Conservation (phyloP, 2,329 filamentous ascomycete genomes). For the Diaporthe destruens region DNA sequence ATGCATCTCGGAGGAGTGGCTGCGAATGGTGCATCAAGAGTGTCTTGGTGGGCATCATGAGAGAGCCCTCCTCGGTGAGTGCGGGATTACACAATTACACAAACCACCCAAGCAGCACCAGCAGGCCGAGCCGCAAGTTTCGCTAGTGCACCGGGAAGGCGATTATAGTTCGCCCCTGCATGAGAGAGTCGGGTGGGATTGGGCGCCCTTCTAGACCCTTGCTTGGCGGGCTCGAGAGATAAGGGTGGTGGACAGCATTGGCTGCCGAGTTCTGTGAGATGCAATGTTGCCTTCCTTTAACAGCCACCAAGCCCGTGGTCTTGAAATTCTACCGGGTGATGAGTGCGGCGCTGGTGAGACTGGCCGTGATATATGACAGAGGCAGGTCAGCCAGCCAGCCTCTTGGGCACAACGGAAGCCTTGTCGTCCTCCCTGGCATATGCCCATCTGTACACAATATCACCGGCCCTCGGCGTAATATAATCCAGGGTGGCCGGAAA, state of each 20-base stretch:
- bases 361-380: background rate
- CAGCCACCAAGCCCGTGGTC: slow-evolving; percentile 20
- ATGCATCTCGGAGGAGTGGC: background rate
- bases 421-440: background rate
- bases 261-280: background rate
- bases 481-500: background rate
- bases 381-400: background rate
- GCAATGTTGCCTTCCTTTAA: slow-evolving; percentile 26
- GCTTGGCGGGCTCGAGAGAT: slow-evolving; percentile 22
- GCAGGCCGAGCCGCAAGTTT: slow-evolving; percentile 23
- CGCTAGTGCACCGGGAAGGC: slow-evolving; percentile 21
- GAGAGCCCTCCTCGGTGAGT: background rate
- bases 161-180: slow-evolving; percentile 28
- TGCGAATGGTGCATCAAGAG: background rate
- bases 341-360: background rate
- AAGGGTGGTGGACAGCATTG: slow-evolving; percentile 15
- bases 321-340: slow-evolving; percentile 9
- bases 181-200: slow-evolving; percentile 17
- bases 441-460: background rate
- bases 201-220: background rate
- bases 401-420: background rate
- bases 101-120: background rate
- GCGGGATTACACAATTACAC: background rate
- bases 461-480: background rate
- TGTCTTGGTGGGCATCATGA: background rate